Conservation (phyloP, 2,329 filamentous ascomycete genomes). For the Harringtonia lauricola region DNA sequence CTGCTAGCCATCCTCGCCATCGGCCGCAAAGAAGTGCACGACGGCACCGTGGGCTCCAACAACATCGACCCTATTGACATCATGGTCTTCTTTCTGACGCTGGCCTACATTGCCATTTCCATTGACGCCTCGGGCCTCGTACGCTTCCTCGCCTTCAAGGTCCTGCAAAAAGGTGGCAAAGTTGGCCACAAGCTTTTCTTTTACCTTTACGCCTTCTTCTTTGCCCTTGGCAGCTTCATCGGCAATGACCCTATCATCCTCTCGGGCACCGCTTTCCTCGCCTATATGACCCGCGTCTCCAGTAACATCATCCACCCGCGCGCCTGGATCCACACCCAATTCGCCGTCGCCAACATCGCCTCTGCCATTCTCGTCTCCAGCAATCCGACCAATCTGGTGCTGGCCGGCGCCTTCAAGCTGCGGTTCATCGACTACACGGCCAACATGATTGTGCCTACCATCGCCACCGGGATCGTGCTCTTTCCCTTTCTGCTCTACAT, state of each 20-base stretch:
- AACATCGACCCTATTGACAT: slow-evolving; percentile 61
- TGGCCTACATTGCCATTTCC: slow-evolving; percentile 68
- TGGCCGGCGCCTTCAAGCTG: slow-evolving; percentile 61
- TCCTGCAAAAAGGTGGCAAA: slow-evolving; percentile 55
- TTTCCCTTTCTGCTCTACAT: slow-evolving; percentile 62
- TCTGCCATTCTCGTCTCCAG: slow-evolving; percentile 69
- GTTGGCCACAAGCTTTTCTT: slow-evolving; percentile 60
- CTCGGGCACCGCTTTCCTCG: slow-evolving; percentile 62
- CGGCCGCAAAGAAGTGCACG: slow-evolving; percentile 53
- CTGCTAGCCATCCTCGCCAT: slow-evolving; percentile 60
- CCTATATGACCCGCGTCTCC: slow-evolving; percentile 67
- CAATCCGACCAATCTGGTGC: slow-evolving; percentile 65
- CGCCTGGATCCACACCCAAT: slow-evolving; percentile 65
- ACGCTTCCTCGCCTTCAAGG: slow-evolving; percentile 58
- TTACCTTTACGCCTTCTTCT: slow-evolving; percentile 65
- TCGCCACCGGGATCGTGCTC: slow-evolving; percentile 55
- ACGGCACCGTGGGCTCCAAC: slow-evolving; percentile 54
- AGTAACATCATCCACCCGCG: slow-evolving; percentile 60
- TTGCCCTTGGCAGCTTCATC: slow-evolving; percentile 53
- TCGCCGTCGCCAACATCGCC: slow-evolving; percentile 60
- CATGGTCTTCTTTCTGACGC: slow-evolving; percentile 62
- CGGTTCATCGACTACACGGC: slow-evolving; percentile 64
- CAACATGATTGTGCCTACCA: slow-evolving; percentile 66
- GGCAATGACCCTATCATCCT: slow-evolving; percentile 69
- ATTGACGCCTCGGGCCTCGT: slow-evolving; percentile 68